Evolutionary conservation across 2,329 filamentous ascomycete species (phyloP).

Genomic region (Tolypocladium guangdongense): DNA sequence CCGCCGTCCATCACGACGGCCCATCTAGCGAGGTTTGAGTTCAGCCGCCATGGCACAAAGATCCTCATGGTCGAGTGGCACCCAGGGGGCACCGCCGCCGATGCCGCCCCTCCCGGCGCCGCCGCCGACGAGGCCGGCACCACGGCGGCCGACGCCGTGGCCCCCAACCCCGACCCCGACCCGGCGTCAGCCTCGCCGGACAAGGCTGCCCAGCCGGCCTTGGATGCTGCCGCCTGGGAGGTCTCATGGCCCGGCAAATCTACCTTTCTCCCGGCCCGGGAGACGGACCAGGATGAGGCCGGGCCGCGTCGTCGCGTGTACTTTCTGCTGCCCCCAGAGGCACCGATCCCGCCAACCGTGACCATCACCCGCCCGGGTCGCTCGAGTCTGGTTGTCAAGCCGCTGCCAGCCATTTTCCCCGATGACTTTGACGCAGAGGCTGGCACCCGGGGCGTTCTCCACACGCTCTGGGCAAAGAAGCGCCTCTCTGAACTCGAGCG

Average conservation of each 20-base stretch:
- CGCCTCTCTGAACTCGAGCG: conserved; percentile 61
- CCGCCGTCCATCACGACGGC: conserved; percentile 9
- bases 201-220: background rate
- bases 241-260: conserved; percentile 77
- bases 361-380: conserved; percentile 42
- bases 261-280: conserved; percentile 53
- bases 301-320: conserved; percentile 53
- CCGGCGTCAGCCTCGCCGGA: background rate
- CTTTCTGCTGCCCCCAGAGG: conserved; percentile 67
- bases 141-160: conserved; percentile 6
- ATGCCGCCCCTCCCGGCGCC: conserved; percentile 2
- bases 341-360: conserved; percentile 60
- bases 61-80: conserved; percentile 92
- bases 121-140: conserved; percentile 1
- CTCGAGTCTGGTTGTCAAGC: conserved; percentile 51
- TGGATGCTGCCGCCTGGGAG: conserved; percentile 45
- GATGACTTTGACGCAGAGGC: conserved; percentile 60
- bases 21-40: conserved; percentile 66
- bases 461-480: conserved; percentile 85
- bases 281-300: conserved; percentile 17
- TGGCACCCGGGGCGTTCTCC: conserved; percentile 71
- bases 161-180: conserved; percentile 8
- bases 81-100: conserved; percentile 13
- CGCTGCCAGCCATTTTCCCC: conserved; percentile 78
- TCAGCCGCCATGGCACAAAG: conserved; percentile 79